Conservation (phyloP, 106 monocot genomes). For the Chionographis japonica region DNA sequence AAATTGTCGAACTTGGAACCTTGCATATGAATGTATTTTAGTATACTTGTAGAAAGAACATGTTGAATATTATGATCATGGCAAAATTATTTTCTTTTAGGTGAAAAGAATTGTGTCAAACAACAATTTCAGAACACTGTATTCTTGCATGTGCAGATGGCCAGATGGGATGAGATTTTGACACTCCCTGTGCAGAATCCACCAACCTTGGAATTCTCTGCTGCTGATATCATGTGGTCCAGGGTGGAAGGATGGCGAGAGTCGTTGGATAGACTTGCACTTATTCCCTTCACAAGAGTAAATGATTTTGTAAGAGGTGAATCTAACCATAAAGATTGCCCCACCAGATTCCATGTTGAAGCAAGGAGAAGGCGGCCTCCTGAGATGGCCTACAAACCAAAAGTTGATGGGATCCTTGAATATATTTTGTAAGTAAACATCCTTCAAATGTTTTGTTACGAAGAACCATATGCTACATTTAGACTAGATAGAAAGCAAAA, state of each 20-base stretch:
- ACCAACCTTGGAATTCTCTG: constrained; percentile 68
- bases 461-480: no score
- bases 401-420: constrained; percentile 99
- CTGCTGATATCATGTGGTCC: constrained; percentile 84
- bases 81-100: no score
- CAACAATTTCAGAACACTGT: no score
- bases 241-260: constrained; percentile 93
- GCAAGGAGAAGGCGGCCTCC: constrained; percentile 76
- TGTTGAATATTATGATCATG: no score
- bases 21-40: no score
- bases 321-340: constrained; percentile 87
- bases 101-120: no score
- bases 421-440: constrained; percentile 73
- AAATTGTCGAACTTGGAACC: no score
- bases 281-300: constrained; percentile 84
- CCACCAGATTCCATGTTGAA: constrained; percentile 93
- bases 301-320: constrained; percentile 91
- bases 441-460: neutral
- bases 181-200: constrained; percentile 87
- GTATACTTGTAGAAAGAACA: no score
- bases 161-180: constrained; percentile 93
- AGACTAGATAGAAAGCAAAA: no score
- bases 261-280: constrained; percentile 73
- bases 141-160: constrained; percentile 52
- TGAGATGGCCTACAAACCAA: constrained; percentile 56